Conservation (phyloP, 345 rosid species). For the Adansonia digitata region DNA sequence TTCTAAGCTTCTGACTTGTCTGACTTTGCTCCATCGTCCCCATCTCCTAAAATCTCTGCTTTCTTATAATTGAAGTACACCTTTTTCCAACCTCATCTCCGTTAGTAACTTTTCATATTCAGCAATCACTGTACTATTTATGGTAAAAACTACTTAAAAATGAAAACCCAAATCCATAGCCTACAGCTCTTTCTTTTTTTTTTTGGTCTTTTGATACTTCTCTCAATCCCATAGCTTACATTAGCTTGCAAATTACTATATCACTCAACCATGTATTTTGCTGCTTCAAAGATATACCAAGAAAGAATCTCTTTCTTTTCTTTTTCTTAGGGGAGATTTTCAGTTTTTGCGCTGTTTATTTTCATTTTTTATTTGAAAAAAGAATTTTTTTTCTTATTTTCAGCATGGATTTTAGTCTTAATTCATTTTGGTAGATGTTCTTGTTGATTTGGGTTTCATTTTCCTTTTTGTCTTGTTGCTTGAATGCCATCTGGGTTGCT, state of each 20-base stretch:
- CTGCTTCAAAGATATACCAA: constrained; percentile 1
- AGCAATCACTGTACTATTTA: not conserved
- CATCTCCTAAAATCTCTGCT: not conserved
- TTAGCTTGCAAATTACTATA: not conserved
- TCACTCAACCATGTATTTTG: not conserved
- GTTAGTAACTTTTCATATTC: not conserved
- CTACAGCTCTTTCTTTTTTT: not conserved
- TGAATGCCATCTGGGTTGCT: not conserved
- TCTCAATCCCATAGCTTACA: not conserved
- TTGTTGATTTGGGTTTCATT: not conserved
- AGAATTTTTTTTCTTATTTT: not conserved
- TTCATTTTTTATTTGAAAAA: too few relatives aligned
- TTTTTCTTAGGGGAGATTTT: not conserved
- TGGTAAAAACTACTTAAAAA: not conserved
- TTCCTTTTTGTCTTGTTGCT: not conserved
- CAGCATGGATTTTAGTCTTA: not conserved
- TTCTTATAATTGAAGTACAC: constrained; percentile 8
- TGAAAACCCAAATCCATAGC: not conserved
- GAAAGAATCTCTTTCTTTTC: not conserved
- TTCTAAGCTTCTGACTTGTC: not conserved
- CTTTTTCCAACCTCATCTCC: not conserved
- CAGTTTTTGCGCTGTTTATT: not conserved
- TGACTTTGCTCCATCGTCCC: not conserved
- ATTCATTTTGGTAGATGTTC: not conserved
- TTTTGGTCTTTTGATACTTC: constrained; percentile 1